phyloP scores from a whole-genome alignment of 2,329 filamentous ascomycete species.

The Zarea fungicola region DNA sequence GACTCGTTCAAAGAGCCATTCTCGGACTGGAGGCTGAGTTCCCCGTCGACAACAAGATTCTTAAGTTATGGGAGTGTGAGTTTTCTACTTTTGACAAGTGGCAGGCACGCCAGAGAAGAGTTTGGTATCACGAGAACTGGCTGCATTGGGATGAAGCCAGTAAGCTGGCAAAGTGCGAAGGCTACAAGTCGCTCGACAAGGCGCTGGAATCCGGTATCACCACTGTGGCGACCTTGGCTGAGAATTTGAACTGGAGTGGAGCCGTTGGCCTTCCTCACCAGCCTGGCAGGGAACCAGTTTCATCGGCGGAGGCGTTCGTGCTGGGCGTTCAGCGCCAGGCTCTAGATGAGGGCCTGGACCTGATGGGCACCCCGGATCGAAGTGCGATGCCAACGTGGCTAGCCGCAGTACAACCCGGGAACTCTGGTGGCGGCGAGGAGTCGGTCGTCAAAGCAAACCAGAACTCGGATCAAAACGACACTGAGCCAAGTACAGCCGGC shows the following conservation, averaged over 20 bases:
- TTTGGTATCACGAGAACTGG: constrained; percentile 11
- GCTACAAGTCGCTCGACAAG: neutral
- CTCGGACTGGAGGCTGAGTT: constrained; percentile 1
- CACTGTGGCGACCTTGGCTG: constrained; percentile 1
- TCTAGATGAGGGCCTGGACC: constrained; percentile 2
- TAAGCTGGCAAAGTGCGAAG: neutral
- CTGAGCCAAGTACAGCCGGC: neutral
- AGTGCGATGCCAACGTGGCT: constrained; percentile 8
- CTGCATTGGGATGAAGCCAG: constrained; percentile 8
- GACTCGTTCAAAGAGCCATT: constrained; percentile 4
- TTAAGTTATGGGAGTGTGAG: constrained; percentile 1
- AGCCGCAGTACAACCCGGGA: constrained; percentile 1
- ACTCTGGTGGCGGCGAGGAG: neutral
- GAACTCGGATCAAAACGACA: neutral
- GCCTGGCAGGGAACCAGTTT: neutral
- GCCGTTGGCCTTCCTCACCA: neutral
- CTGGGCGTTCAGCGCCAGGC: constrained; percentile 1
- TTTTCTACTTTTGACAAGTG: constrained; percentile 10
- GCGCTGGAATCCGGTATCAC: neutral
- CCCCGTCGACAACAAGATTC: neutral
- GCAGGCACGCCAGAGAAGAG: neutral
- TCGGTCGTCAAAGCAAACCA: too few species aligned
- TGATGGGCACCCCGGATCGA: constrained; percentile 5
- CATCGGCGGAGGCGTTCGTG: neutral
- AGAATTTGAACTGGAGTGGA: constrained; percentile 6